Evolutionary conservation across 306 rosid genomes (phyloP), one percentile per base, ranked within the genome.

Genomic region (Dryas octopetala): DNA sequence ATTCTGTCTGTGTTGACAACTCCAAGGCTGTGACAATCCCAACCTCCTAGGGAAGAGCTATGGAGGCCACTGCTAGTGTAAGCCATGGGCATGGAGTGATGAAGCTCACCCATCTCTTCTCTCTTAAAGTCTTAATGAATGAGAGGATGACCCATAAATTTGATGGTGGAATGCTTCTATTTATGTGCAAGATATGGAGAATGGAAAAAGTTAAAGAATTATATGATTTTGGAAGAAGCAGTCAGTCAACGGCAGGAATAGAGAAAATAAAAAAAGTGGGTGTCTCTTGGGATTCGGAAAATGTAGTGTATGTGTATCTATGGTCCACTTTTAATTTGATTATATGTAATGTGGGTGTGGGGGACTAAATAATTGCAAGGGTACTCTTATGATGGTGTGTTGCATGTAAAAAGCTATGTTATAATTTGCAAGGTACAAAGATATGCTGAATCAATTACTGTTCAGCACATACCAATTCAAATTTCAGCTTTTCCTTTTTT

Each of bases 291-390:
- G 97, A 94, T 94, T 87, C 97, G 85, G 80, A 76, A 91, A 89
- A 86, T 88, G 74, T 76, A 67, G 60, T 63, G 7, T 60, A 32
- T 32, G 38, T 32, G 38, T 32, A 32, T 32, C 38, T 1, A 32
- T 2, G 38, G 38, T 32, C 38, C 51, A 59, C 96, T 83, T 85
- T 85, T 79, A 43, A 68, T 62, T 75, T 32, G 2, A 32, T 32
- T 32, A 32, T 32, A 32, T 32, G 38, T 59, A 41, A 7, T 73
- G 60, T 74, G 67, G 62, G 2, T 85, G 92, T 79, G 96, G 98
- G 96, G 96, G 76, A 90, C 98, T 95, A 68, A 90, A 91, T 95
- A 85, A 95, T 95, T 91, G 82, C 96, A 41, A 74, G 79, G 89
- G 62, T 81, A 87, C 58, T 88, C 80, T 77, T 78, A 85, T 80